Evolutionary conservation across 2,329 filamentous ascomycete genomes (phyloP).

Genomic region (Lojkania enalia): DNA sequence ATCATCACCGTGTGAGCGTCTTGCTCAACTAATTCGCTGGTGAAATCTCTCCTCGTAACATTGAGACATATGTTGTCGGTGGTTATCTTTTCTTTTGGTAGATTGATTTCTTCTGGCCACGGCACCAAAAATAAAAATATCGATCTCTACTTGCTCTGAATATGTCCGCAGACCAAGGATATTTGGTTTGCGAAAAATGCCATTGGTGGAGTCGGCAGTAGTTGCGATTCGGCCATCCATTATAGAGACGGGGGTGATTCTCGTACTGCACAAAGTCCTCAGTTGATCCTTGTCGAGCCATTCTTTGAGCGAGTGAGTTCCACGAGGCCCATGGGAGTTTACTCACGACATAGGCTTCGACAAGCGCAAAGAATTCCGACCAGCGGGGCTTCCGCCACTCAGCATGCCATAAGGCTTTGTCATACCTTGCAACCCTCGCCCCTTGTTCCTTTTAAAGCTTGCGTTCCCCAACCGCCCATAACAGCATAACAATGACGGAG

Average conservation of each 20-base stretch:
- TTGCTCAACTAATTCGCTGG: neutral
- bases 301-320: neutral
- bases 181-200: no score
- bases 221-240: conserved; percentile 13
- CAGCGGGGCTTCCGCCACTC: neutral
- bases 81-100: neutral
- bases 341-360: conserved; percentile 6
- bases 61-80: no score
- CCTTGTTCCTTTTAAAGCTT: neutral
- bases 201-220: no score
- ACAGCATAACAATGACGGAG: no score
- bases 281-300: conserved; percentile 6
- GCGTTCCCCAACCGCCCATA: neutral
- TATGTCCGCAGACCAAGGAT: neutral
- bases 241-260: conserved; percentile 21
- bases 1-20: no score
- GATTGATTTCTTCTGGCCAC: neutral
- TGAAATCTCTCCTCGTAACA: no score
- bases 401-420: neutral
- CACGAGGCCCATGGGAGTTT: conserved; percentile 10
- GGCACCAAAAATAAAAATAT: neutral
- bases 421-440: neutral
- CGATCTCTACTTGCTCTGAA: neutral
- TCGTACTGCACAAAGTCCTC: conserved; percentile 13
- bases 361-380: conserved; percentile 5